Evolutionary conservation across 2,329 filamentous ascomycete genomes (phyloP).

Genomic region (Daldinia sp.): DNA sequence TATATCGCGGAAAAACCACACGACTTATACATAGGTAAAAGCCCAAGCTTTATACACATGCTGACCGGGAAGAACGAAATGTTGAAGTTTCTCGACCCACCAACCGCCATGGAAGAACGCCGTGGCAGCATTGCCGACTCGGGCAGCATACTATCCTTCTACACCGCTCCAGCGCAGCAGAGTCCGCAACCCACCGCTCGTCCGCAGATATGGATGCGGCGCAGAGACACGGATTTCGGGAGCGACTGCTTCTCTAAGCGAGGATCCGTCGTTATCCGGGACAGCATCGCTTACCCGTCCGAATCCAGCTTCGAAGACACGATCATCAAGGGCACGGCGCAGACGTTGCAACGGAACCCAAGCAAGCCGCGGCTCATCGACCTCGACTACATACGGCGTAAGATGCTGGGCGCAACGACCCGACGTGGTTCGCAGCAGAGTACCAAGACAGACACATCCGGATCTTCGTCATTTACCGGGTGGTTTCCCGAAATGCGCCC

Average conservation of each 20-base stretch:
- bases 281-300: constrained; percentile 34
- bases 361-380: constrained; percentile 31
- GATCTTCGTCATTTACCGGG: background rate
- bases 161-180: background rate
- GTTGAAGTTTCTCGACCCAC: background rate
- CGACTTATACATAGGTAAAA: background rate
- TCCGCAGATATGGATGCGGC: constrained; percentile 24
- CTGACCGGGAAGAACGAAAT: background rate
- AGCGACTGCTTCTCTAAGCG: constrained; percentile 10
- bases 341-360: constrained; percentile 13
- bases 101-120: constrained; percentile 20
- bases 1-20: constrained; percentile 1
- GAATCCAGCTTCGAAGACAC: constrained; percentile 33
- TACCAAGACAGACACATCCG: background rate
- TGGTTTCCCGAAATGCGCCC: background rate
- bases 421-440: background rate
- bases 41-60: background rate
- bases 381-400: constrained; percentile 15
- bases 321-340: constrained; percentile 30
- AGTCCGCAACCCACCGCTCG: background rate
- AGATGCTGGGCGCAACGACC: constrained; percentile 2
- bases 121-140: background rate
- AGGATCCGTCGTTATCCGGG: constrained; percentile 27
- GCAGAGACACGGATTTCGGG: constrained; percentile 13
- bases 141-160: constrained; percentile 4